A percentile compares a stretch with the other conserved stretches of the same genome.
Conservation (phyloP, 2,329 filamentous ascomycete species). For the Cladosporium austrohemisphaericum region DNA sequence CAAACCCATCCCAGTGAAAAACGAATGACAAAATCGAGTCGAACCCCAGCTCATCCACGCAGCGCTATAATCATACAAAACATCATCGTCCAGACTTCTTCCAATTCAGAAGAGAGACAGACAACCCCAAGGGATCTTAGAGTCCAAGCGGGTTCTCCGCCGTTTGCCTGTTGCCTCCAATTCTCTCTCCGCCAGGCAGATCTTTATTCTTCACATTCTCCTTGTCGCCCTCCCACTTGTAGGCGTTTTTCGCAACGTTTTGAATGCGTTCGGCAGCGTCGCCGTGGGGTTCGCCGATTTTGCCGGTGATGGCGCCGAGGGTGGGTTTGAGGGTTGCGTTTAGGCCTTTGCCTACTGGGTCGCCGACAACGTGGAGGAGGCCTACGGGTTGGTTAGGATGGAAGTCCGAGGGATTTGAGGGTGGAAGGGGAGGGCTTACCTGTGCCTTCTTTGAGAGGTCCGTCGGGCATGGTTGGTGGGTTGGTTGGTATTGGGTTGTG, state of each 20-base stretch:
- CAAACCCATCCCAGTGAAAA: too few species aligned
- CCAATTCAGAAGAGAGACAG: too few species aligned
- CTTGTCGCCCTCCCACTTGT: constrained; percentile 23
- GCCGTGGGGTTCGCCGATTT: constrained; percentile 28
- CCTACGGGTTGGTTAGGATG: constrained; percentile 17
- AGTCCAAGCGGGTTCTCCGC: constrained; percentile 35
- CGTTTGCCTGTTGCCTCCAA: constrained; percentile 35
- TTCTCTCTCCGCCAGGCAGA: constrained; percentile 28
- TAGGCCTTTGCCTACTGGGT: constrained; percentile 34
- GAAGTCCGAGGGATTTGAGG: neutral
- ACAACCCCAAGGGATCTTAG: too few species aligned
- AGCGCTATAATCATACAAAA: too few species aligned
- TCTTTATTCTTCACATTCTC: constrained; percentile 25
- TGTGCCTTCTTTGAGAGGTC: constrained; percentile 10
- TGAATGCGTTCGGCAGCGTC: constrained; percentile 27
- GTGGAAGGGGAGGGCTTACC: neutral
- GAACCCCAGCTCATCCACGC: too few species aligned
- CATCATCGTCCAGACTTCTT: too few species aligned
- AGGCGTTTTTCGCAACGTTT: constrained; percentile 24
- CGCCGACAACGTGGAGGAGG: constrained; percentile 31
- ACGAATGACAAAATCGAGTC: too few species aligned
- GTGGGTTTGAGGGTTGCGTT: constrained; percentile 28
- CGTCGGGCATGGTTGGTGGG: neutral
- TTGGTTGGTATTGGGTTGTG: too few species aligned
- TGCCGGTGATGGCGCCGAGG: constrained; percentile 29